phyloP scores from a whole-genome alignment of 768 basidiomycete genomes.

The Podaxis rugospora region DNA sequence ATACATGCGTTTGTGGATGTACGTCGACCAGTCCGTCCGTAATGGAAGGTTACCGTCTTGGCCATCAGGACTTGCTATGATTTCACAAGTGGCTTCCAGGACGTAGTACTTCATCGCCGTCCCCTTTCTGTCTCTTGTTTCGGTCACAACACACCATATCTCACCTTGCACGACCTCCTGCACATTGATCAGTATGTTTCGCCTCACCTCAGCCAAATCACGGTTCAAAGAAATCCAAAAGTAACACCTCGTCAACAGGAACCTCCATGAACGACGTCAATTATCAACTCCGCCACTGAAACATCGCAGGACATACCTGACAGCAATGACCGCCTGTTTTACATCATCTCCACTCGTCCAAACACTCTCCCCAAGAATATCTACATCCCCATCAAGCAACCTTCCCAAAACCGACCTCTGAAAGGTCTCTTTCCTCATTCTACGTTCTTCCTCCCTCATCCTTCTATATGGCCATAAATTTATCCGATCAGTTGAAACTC shows the following conservation, averaged over 20 bases:
- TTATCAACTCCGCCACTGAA: neutral
- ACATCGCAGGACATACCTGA: neutral
- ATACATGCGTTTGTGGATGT: conserved; percentile 30
- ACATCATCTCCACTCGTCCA: conserved; percentile 60
- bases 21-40: conserved; percentile 65
- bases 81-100: conserved; percentile 70
- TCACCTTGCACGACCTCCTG: conserved; percentile 51
- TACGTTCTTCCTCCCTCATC: conserved; percentile 41
- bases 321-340: conserved; percentile 37
- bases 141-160: conserved; percentile 50
- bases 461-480: conserved; percentile 74
- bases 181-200: conserved; percentile 36
- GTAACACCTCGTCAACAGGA: conserved; percentile 58
- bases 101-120: conserved; percentile 43
- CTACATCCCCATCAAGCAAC: conserved; percentile 24
- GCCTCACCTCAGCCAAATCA: conserved; percentile 19
- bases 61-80: conserved; percentile 41
- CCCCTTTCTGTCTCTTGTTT: neutral
- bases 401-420: conserved; percentile 46
- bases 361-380: conserved; percentile 37
- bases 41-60: neutral
- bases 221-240: conserved; percentile 54
- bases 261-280: conserved; percentile 33
- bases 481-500: conserved; percentile 40
- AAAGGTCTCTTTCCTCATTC: conserved; percentile 34